Evolutionary conservation across 805 yeast species (phyloP).

Genomic region (Nakazawaea populi): DNA sequence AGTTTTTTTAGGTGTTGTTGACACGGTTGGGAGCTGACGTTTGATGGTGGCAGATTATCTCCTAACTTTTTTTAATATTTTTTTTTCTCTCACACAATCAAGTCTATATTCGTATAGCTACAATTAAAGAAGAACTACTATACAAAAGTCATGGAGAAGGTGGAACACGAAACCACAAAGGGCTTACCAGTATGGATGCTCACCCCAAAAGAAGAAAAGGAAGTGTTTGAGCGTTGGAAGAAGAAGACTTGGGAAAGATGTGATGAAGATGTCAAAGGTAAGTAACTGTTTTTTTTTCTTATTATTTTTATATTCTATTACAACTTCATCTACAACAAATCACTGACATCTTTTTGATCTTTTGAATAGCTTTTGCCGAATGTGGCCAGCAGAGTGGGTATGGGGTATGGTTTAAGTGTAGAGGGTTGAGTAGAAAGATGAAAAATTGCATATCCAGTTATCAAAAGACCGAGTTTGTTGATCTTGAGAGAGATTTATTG

Average conservation of each 20-base stretch:
- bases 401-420: slow-evolving; percentile 63
- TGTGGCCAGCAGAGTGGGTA: slow-evolving; percentile 63
- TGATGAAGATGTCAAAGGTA: slow-evolving; percentile 60
- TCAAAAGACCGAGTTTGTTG: slow-evolving; percentile 60
- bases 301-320: no score
- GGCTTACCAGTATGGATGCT: slow-evolving; percentile 69
- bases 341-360: neutral
- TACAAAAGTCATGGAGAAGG: slow-evolving; percentile 1
- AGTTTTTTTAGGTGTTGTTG: neutral
- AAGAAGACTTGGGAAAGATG: slow-evolving; percentile 59
- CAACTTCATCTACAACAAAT: neutral
- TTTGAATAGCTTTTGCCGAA: slow-evolving; percentile 42
- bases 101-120: no score
- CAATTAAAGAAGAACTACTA: no score
- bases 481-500: slow-evolving; percentile 59
- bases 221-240: slow-evolving; percentile 67
- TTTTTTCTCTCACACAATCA: neutral
- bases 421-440: slow-evolving; percentile 50
- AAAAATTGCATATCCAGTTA: slow-evolving; percentile 55
- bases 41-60: no score
- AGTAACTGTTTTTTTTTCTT: slow-evolving; percentile 7
- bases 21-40: neutral
- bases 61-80: neutral
- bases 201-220: slow-evolving; percentile 71
- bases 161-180: slow-evolving; percentile 23